Base-by-base conservation (phyloP, 257 asterid genomes). In the Buddleja alternifolia region DNA sequence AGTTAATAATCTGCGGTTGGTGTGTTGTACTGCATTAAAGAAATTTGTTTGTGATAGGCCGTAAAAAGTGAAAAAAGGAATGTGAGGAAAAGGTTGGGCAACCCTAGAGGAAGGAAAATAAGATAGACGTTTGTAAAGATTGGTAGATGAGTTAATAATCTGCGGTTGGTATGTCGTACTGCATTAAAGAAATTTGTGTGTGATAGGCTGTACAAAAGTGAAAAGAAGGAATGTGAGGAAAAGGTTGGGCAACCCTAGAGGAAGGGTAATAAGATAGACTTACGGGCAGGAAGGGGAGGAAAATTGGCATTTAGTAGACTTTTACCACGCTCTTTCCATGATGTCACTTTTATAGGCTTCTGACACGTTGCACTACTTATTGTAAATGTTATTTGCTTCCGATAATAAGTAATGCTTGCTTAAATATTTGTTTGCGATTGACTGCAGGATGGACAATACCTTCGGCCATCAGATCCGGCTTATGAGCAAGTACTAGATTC, bases 401-500 rank as follows among this genome's bases (percentile, higher is more conserved):
- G 56, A 58, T 34, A 54, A 34, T 50, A 8, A 54, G 62, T 41
- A 45, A 58, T 68, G 69, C 24, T 52, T 62, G 51, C 56, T 66
- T 20, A 57, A 71, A 25, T 66, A 61, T 63, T 71, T 32, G 48
- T 53, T n/a, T n/a, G n/a, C 58, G 57, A 71, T 59, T 73, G 52
- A 71, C 70, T 77, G 71, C 83, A 94, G 99, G 99, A 94, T 80
- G 99, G 99, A 40, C 99, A 94, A 73, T 94, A 94, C 77, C 99
- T 94, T 78, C 88, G 97, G 63, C 97, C 97, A 69, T 91, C 99
- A 58, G 99, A 94, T 70, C 99, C 99, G 23, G 97, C 97, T 45
- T 94, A 94, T 73, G 99, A 94, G 79, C 99, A 94, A 89, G 99
- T 94, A 61, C 69, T 94, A 67, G 99, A 94, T 83, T 94, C 99